Percentiles rank a stretch among this genome's conserved stretches.
These are phyloP conservation scores for Podospora australis DNA, from an alignment of 495 filamentous ascomycete genomes.

Conservation along the genomic window DNA sequence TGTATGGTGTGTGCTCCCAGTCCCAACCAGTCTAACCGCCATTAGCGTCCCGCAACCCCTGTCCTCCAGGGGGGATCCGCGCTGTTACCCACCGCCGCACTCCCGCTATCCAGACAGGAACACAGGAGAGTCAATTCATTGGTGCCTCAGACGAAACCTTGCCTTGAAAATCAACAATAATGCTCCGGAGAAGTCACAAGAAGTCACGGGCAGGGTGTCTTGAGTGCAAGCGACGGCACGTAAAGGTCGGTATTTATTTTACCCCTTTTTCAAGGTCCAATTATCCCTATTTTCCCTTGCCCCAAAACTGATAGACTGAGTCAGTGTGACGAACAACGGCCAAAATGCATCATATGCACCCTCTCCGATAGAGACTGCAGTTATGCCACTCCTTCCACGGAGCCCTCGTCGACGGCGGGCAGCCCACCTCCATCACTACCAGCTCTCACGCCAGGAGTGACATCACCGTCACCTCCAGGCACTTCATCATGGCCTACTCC, in stretches of 20 bases:
- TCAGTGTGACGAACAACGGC: conserved; percentile 32
- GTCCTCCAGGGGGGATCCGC: too few species aligned
- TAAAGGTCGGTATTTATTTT: conserved; percentile 23
- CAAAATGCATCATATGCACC: conserved; percentile 29
- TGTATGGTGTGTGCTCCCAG: too few species aligned
- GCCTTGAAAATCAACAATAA: too few species aligned
- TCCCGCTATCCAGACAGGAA: too few species aligned
- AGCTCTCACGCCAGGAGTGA: too few species aligned
- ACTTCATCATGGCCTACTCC: not conserved
- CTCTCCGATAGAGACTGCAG: conserved; percentile 29
- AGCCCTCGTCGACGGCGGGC: not conserved
- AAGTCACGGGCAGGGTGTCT: conserved; percentile 32
- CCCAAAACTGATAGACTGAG: not conserved
- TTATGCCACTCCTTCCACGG: conserved; percentile 15
- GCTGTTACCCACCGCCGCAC: too few species aligned
- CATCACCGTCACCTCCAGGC: conserved; percentile 1
- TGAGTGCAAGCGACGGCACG: conserved; percentile 36
- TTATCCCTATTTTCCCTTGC: too few species aligned
- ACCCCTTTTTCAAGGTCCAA: too few species aligned
- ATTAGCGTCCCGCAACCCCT: too few species aligned
- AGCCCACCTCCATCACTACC: not conserved
- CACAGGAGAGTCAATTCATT: too few species aligned
- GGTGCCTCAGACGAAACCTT: too few species aligned
- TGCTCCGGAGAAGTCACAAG: conserved; percentile 36
- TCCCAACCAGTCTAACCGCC: too few species aligned